phyloP scores from a whole-genome alignment of 2,329 filamentous ascomycete species.

The Phoma herbarum region DNA sequence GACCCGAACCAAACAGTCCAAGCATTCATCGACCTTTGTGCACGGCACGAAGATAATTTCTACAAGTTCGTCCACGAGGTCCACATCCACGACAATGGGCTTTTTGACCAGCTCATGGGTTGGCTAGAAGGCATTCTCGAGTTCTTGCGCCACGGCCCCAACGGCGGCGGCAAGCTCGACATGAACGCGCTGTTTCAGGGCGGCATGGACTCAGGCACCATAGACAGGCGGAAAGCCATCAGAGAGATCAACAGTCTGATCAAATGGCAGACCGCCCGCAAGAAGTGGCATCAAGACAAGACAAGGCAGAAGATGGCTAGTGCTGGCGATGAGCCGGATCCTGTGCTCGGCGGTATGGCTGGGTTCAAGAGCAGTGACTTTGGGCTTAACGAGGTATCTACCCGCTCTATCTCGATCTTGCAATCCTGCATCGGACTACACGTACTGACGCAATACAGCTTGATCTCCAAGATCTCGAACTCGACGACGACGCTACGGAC shows the following conservation, averaged over 20 bases:
- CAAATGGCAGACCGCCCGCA: conserved; percentile 91
- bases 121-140: conserved; percentile 97
- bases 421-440: not conserved
- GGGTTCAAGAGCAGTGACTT: conserved; percentile 86
- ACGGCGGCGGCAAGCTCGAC: conserved; percentile 81
- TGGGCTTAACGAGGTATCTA: conserved; percentile 80
- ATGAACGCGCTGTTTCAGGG: conserved; percentile 94
- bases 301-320: conserved; percentile 99
- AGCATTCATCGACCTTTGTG: conserved; percentile 95
- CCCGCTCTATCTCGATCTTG: too few species aligned
- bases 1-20: conserved; percentile 99
- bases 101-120: conserved; percentile 95
- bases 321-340: conserved; percentile 62
- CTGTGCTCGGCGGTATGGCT: conserved; percentile 48
- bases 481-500: conserved; percentile 71
- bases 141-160: conserved; percentile 86
- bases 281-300: conserved; percentile 98
- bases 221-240: conserved; percentile 78
- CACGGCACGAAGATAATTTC: conserved; percentile 93
- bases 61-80: conserved; percentile 99
- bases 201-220: conserved; percentile 69
- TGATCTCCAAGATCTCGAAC: conserved; percentile 85
- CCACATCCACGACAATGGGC: conserved; percentile 92
- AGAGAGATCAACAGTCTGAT: conserved; percentile 86
- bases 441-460: conserved; percentile 49